Evolutionary conservation across 441 rosid genomes (phyloP), one percentile per base, ranked within the genome.

Genomic region (Populus hybrid): DNA sequence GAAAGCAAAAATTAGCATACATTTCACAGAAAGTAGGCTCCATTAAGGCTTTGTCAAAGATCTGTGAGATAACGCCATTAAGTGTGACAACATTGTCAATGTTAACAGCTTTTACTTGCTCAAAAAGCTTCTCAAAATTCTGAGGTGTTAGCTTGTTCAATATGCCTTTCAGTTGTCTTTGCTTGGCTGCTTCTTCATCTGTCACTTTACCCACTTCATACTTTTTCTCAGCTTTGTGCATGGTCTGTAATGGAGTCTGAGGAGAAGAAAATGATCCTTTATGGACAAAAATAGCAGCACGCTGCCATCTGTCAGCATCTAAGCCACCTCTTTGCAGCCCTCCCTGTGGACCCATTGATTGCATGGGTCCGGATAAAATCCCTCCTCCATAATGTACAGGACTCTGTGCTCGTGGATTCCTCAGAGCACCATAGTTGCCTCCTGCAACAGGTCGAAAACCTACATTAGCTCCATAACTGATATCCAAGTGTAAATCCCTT

Each of bases 1-100:
- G 87, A 42, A 18, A 10, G 83, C 99, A 97, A 81, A 94, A 93
- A 81, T 92, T 84, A 12, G 97, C 98, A 88, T 92, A 97, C 99
- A 97, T 97, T 83, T 97, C 99, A 87, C 97, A 90, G 79, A 97
- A 97, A 68, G 99, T 94, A 70, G 99, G 99, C 87, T 94, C 99
- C 95, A 87, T 94, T 64, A 93, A 87, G 79, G 99, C 99, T 88
- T 93, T 93, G 84, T 94, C 98, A 86, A 94, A 96, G 77, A 96
- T 96, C 87, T 96, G 98, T 12, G 95, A 90, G 79, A 96, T 92
- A 70, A 96, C 94, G 59, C 97, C 91, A 23, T 50, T 77, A 81
- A 96, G 99, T 6, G 97, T 96, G 73, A 1, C 85, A 66, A 89
- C 87, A 79, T 87, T 94, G 83, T 94, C 95, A 68, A 96, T 94